Conservation (phyloP, 805 yeast genomes). For the Clavispora vitiphila region DNA sequence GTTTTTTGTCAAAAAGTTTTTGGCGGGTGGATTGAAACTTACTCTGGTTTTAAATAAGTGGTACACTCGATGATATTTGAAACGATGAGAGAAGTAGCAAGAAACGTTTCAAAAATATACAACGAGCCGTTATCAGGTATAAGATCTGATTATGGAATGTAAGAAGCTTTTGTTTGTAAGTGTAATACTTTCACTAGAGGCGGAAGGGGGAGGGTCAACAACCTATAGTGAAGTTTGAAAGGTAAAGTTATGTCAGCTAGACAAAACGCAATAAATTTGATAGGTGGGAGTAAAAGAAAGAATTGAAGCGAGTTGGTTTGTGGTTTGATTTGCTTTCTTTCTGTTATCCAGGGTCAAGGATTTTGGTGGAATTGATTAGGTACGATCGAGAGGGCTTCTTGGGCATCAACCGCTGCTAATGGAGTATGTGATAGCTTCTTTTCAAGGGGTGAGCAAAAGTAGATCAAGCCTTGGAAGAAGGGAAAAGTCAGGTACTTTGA, state of each 20-base stretch:
- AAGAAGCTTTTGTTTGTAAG: neutral
- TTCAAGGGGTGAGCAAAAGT: neutral
- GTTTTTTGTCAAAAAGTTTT: neutral
- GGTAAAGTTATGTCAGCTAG: conserved; percentile 12
- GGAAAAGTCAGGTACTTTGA: neutral
- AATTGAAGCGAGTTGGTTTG: neutral
- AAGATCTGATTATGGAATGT: neutral
- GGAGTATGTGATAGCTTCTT: conserved; percentile 3
- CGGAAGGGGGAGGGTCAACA: conserved; percentile 36
- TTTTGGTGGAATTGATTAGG: conserved; percentile 21
- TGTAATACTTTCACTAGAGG: conserved; percentile 14
- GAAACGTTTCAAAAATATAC: conserved; percentile 34
- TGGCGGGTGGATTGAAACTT: conserved; percentile 36
- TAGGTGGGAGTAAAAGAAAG: neutral
- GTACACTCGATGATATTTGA: conserved; percentile 17
- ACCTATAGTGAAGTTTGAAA: conserved; percentile 23
- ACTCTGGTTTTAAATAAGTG: conserved; percentile 22
- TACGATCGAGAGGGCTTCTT: conserved; percentile 41
- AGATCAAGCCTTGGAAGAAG: neutral
- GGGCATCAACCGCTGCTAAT: conserved; percentile 32
- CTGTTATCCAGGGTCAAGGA: conserved; percentile 44
- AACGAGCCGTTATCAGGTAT: neutral
- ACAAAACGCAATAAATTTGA: conserved; percentile 6
- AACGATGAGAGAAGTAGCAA: conserved; percentile 47
- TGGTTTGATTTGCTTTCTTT: conserved; percentile 1